Evolutionary conservation across 768 basidiomycete species (phyloP), one percentile per base, ranked within the genome.

Genomic region (Leccinum incarnatum): DNA sequence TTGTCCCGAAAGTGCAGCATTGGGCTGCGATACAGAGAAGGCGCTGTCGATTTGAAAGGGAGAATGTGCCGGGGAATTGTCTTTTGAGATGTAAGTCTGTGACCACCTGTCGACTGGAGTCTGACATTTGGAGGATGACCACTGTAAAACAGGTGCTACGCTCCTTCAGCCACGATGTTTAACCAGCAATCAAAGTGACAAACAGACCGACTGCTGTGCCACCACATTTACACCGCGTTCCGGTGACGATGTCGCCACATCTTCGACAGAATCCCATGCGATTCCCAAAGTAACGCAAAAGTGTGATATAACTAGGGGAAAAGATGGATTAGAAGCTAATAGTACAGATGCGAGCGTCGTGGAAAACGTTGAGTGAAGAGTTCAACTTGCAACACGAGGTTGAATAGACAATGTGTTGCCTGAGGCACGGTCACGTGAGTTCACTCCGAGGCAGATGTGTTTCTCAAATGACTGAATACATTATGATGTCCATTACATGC

Each of bases 201-300:
- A 54, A 79, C 91, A 67, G 69, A 93, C 91, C 91, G 55, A 90
- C 91, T 55, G 88, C 76, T 17, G 79, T 76, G 55, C 92, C 92
- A 63, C 92, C 91, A 72, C 91, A 94, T 72, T 83, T 87, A 73
- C 90, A 93, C 54, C 87, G 87, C 46, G 76, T 73, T 51, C 84
- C 83, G 36, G 78, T 69, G 32, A 93, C 90, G 58, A 94, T 91
- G 62, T 93, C 88, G 57, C 91, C 92, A 68, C 91, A 94, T 69
- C 89, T 80, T 59, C 89, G 82, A 76, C 92, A 94, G 67, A 93
- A 93, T 23, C 88, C 88, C 91, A 93, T 93, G 27, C 23, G 46
- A 60, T 51, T 46, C 27, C 51, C 29, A 46, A 21, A 21, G 42
- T 42, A n/a, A 8, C 42, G 37, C 17, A 34, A 27, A 27, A 15